Conservation (phyloP, 495 filamentous ascomycete species). For the Penicillium crystallinum region DNA sequence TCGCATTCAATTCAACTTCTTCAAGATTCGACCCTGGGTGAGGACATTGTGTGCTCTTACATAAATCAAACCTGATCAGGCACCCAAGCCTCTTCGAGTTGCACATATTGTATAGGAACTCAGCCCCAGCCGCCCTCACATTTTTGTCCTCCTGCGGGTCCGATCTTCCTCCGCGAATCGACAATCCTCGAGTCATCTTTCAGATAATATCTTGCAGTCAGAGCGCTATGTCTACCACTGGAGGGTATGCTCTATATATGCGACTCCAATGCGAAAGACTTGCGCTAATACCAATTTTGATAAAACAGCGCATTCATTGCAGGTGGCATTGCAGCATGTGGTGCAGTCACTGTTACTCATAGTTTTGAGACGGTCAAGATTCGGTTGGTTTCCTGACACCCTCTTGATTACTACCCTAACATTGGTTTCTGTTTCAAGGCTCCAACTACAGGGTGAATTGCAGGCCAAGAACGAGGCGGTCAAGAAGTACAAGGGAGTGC, state of each 20-base stretch:
- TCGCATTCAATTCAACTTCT: not conserved
- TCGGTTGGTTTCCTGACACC: conserved; percentile 49
- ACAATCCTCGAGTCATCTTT: conserved; percentile 6
- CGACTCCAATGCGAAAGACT: not conserved
- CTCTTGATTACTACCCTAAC: not conserved
- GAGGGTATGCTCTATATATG: conserved; percentile 35
- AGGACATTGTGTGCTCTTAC: not conserved
- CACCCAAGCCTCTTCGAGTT: not conserved
- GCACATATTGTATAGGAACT: not conserved
- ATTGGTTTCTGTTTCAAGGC: conserved; percentile 36
- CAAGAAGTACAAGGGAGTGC: conserved; percentile 83
- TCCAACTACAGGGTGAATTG: conserved; percentile 96
- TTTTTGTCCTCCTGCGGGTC: conserved; percentile 5
- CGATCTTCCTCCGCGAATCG: conserved; percentile 18
- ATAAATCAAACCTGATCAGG: not conserved
- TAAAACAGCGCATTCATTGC: conserved; percentile 69
- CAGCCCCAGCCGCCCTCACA: not conserved
- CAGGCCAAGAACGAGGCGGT: conserved; percentile 77
- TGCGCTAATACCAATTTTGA: conserved; percentile 10
- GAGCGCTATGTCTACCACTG: conserved; percentile 47
- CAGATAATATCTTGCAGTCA: not conserved
- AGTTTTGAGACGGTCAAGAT: conserved; percentile 99
- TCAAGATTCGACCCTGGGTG: not conserved
- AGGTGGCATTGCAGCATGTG: conserved; percentile 93
- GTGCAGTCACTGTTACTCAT: conserved; percentile 95